Conservation (phyloP, 306 rosid species). For the Cicer pinnatifidum region DNA sequence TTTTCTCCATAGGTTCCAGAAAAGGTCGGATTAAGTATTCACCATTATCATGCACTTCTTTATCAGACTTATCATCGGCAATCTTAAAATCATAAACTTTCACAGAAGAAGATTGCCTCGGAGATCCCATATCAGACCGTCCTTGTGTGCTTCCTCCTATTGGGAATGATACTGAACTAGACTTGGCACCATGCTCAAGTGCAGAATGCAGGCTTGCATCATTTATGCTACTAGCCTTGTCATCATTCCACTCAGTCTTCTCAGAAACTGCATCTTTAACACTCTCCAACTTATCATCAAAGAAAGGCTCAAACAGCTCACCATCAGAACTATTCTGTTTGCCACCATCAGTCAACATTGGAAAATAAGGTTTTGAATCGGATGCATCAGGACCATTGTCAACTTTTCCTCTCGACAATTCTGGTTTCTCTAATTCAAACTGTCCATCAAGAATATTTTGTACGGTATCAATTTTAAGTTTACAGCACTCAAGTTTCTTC, state of each 20-base stretch:
- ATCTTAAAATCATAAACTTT: slow-evolving; percentile 68
- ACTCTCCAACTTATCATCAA: slow-evolving; percentile 57
- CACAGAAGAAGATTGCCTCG: slow-evolving; percentile 67
- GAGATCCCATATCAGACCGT: slow-evolving; percentile 87
- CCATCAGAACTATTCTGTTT: slow-evolving; percentile 64
- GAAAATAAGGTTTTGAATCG: slow-evolving; percentile 66
- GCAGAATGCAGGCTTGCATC: slow-evolving; percentile 98
- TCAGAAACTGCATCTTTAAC: slow-evolving; percentile 64
- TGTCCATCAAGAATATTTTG: slow-evolving; percentile 83
- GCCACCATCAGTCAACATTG: slow-evolving; percentile 57
- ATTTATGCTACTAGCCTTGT: slow-evolving; percentile 83
- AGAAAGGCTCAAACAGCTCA: slow-evolving; percentile 64
- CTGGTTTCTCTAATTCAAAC: slow-evolving; percentile 64
- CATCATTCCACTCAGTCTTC: slow-evolving; percentile 84
- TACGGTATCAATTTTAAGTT: slow-evolving; percentile 75
- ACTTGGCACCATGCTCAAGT: slow-evolving; percentile 86
- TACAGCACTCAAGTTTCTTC: slow-evolving; percentile 90
- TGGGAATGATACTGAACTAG: slow-evolving; percentile 77
- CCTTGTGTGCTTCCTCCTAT: slow-evolving; percentile 72
- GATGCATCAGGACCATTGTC: slow-evolving; percentile 61
- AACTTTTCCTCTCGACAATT: slow-evolving; percentile 55
- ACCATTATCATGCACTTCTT: slow-evolving; percentile 85
- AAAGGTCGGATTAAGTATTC: slow-evolving; percentile 96
- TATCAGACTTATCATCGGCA: slow-evolving; percentile 72
- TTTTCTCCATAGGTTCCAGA: slow-evolving; percentile 86